Percentiles rank a stretch among this genome's conserved stretches.
Evolutionary conservation across 2,329 filamentous ascomycete species (phyloP).

Genomic region (Teratosphaeria gauchensis): DNA sequence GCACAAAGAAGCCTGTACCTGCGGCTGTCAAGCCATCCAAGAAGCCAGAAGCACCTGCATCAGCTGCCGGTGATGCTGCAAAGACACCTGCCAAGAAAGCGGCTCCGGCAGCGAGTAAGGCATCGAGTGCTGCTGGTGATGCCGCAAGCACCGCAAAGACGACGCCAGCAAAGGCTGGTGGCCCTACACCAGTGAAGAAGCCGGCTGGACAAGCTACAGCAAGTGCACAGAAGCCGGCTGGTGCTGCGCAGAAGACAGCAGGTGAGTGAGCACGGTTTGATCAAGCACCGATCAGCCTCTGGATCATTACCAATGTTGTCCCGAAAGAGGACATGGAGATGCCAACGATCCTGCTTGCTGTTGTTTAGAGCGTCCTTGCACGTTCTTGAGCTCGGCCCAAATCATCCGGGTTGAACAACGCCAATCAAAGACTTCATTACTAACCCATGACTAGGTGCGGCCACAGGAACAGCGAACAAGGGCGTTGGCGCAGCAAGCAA

Average conservation of each 20-base stretch:
- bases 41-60: constrained; percentile 3
- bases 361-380: no score
- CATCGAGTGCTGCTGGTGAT: constrained; percentile 1
- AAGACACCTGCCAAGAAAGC: constrained; percentile 16
- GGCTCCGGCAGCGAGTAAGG: constrained; percentile 8
- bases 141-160: constrained; percentile 5
- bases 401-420: not conserved
- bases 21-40: constrained; percentile 8
- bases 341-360: not conserved
- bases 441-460: constrained; percentile 2
- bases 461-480: constrained; percentile 17
- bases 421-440: not conserved
- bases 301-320: not conserved
- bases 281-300: not conserved
- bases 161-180: constrained; percentile 11
- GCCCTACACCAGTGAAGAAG: constrained; percentile 10
- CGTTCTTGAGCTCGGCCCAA: no score
- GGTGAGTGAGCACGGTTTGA: not conserved
- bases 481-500: constrained; percentile 14
- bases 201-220: constrained; percentile 7
- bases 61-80: constrained; percentile 15
- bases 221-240: constrained; percentile 7
- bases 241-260: constrained; percentile 4
- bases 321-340: not conserved
- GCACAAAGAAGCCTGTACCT: constrained; percentile 14